phyloP scores from a whole-genome alignment of 2,329 filamentous ascomycete species.

The Colletotrichum truncatum region DNA sequence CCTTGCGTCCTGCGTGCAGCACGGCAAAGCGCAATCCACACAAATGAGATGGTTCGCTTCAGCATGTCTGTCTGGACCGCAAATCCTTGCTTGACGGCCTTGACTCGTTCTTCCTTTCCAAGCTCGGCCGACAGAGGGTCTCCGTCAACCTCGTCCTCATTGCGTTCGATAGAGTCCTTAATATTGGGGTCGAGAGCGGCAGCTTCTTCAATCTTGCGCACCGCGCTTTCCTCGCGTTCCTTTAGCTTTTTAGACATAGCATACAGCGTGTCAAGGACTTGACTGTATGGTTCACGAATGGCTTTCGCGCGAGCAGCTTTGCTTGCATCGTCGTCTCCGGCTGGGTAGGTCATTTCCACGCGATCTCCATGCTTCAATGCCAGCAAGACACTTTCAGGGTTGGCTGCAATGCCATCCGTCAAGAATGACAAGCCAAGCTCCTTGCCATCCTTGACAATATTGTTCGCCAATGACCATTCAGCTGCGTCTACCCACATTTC shows the following conservation, averaged over 20 bases:
- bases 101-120: conserved; percentile 71
- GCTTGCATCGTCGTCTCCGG: conserved; percentile 79
- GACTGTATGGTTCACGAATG: conserved; percentile 85
- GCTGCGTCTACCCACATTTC: conserved; percentile 96
- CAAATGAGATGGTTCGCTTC: conserved; percentile 86
- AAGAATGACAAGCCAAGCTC: conserved; percentile 78
- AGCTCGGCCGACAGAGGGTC: conserved; percentile 34
- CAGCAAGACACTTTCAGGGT: conserved; percentile 91
- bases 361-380: conserved; percentile 91
- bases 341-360: conserved; percentile 80
- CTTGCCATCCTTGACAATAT: conserved; percentile 68
- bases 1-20: conserved; percentile 95
- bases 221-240: conserved; percentile 66
- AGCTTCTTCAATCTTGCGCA: conserved; percentile 65
- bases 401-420: conserved; percentile 83
- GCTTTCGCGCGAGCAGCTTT: conserved; percentile 80
- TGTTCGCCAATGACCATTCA: conserved; percentile 89
- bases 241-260: conserved; percentile 80
- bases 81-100: conserved; percentile 72
- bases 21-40: conserved; percentile 94
- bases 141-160: conserved; percentile 54
- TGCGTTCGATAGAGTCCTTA: conserved; percentile 49
- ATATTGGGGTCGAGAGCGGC: conserved; percentile 47
- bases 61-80: conserved; percentile 78
- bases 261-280: conserved; percentile 87